Evolutionary conservation across 495 filamentous ascomycete species (phyloP).

Genomic region (Clavariopsis aquatica): DNA sequence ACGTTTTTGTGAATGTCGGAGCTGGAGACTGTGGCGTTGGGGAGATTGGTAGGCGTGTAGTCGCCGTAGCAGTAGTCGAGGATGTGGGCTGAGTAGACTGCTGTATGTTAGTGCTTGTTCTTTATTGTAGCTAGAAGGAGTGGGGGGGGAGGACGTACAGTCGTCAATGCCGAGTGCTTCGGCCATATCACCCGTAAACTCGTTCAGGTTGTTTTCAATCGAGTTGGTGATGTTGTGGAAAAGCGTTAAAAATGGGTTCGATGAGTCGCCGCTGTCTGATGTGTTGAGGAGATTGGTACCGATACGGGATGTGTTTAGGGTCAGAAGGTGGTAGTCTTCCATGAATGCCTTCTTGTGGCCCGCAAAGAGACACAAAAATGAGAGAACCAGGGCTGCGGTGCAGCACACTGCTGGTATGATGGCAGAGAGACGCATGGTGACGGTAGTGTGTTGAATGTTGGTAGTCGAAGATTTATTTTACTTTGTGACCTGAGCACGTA

Average conservation of each 20-base stretch:
- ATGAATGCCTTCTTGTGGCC: conserved; percentile 63
- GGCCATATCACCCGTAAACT: conserved; percentile 51
- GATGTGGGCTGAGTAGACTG: conserved; percentile 72
- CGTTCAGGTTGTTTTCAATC: conserved; percentile 46
- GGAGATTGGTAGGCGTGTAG: conserved; percentile 53
- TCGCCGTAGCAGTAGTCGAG: conserved; percentile 69
- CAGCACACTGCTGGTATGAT: conserved; percentile 51
- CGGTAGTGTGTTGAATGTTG: neutral
- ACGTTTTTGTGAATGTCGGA: conserved; percentile 53
- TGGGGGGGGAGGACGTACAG: no score
- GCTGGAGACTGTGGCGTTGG: conserved; percentile 48
- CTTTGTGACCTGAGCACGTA: no score
- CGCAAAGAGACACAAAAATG: conserved; percentile 70
- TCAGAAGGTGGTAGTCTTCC: conserved; percentile 64
- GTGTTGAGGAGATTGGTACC: conserved; percentile 53
- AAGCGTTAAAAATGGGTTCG: conserved; percentile 32
- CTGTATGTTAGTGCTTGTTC: no score
- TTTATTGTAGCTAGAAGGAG: no score
- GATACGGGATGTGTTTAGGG: conserved; percentile 65
- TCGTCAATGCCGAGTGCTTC: conserved; percentile 60
- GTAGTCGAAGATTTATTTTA: no score
- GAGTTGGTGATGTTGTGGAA: conserved; percentile 42
- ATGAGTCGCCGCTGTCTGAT: conserved; percentile 9
- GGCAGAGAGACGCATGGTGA: conserved; percentile 43
- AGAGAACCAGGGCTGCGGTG: conserved; percentile 65